Evolutionary conservation across 2,329 filamentous ascomycete genomes (phyloP).

Genomic region (Akanthomyces muscarius): DNA sequence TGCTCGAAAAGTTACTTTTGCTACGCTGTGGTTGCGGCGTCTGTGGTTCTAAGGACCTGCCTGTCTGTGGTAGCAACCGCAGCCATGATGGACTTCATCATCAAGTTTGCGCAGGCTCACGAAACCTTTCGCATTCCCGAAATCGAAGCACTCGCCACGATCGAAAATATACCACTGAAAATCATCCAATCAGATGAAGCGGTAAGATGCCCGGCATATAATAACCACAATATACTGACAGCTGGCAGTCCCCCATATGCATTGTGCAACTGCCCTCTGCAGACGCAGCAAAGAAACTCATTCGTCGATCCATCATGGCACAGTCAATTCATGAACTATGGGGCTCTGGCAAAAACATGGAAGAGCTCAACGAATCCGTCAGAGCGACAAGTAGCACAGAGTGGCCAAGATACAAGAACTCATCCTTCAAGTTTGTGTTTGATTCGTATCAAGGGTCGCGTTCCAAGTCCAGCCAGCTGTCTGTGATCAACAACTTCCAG

Average conservation of each 20-base stretch:
- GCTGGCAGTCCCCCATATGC: slow-evolving; percentile 75
- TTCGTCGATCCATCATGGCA: slow-evolving; percentile 73
- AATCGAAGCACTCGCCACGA: slow-evolving; percentile 70
- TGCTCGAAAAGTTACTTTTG: not conserved
- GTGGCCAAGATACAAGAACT: slow-evolving; percentile 62
- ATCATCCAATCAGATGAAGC: slow-evolving; percentile 70
- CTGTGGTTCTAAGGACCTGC: not conserved
- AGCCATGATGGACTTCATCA: slow-evolving; percentile 66
- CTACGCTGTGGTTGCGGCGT: not conserved
- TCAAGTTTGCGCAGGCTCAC: slow-evolving; percentile 85
- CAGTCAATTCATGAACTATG: slow-evolving; percentile 87
- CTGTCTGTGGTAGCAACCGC: not conserved
- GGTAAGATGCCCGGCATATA: slow-evolving; percentile 48
- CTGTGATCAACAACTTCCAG: slow-evolving; percentile 75
- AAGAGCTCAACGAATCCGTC: slow-evolving; percentile 64
- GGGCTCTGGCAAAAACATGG: slow-evolving; percentile 66
- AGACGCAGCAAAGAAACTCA: slow-evolving; percentile 60
- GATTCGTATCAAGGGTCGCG: slow-evolving; percentile 79
- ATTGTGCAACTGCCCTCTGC: slow-evolving; percentile 65
- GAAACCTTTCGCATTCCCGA: slow-evolving; percentile 88
- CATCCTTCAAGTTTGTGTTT: slow-evolving; percentile 78
- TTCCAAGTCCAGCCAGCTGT: slow-evolving; percentile 56
- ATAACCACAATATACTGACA: slow-evolving; percentile 22
- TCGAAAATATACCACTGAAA: slow-evolving; percentile 64
- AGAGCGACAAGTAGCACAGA: slow-evolving; percentile 48